phyloP scores from a whole-genome alignment of 164 flowering plant species.

The Sedum album region DNA sequence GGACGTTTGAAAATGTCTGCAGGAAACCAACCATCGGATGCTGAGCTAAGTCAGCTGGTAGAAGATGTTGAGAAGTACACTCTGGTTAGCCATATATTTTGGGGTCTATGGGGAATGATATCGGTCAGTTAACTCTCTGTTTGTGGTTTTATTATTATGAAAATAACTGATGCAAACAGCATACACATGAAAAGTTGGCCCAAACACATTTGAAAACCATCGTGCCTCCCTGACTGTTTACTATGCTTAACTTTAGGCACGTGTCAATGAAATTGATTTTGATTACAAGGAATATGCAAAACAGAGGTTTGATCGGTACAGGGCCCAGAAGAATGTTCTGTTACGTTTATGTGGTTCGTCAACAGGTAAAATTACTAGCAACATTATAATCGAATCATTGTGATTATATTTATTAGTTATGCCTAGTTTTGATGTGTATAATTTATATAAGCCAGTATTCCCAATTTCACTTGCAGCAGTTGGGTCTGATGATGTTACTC shows the following conservation, averaged over 20 bases:
- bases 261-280: conserved; percentile 63
- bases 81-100: conserved; percentile 9
- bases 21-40: conserved; percentile 4
- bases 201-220: not conserved
- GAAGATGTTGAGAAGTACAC: conserved; percentile 11
- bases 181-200: not conserved
- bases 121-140: conserved; percentile 5
- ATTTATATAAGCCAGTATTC: not conserved
- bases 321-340: conserved; percentile 37
- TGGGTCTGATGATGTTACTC: not conserved
- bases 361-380: not conserved
- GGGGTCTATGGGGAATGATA: conserved; percentile 10
- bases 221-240: not conserved
- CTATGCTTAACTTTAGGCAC: conserved; percentile 27
- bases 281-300: conserved; percentile 65
- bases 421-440: not conserved
- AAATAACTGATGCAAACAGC: not conserved
- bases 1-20: not conserved
- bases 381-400: not conserved
- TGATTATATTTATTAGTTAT: not conserved
- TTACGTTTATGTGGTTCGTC: conserved; percentile 16
- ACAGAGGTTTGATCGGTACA: conserved; percentile 59
- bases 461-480: not conserved
- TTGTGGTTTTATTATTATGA: not conserved
- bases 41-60: not conserved